Evolutionary conservation across 2,329 filamentous ascomycete species (phyloP), one percentile per base, ranked within the genome.

Genomic region (Diaporthe caulivora): DNA sequence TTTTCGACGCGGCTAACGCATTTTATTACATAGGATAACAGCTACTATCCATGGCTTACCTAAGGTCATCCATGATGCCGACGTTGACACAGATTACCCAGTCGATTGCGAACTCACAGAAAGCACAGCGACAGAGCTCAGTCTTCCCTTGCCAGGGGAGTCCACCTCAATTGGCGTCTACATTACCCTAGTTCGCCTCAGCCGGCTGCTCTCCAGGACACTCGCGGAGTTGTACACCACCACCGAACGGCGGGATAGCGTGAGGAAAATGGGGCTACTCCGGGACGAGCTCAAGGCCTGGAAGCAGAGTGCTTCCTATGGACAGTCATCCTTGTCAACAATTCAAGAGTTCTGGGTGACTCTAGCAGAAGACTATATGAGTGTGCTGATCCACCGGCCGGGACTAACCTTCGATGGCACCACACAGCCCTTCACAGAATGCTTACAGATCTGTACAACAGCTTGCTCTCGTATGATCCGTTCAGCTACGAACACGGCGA

Each of bases 381-480:
- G 29, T 1, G 31, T 70, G 24, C 54, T 70, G 26, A 70, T 70
- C 40, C 54, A 70, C n/a, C 68, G 68, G 9, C 68, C 68, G 24
- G 68, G 53, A 15, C 55, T 70, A 26, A 60, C 68, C 10, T 51
- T 70, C 31, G 53, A 60, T 34, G 18, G 26, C 24, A 37, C 34
- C 8, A 49, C 40, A 4, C n/a, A 31, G 13, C 40, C 53, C 29
- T 70, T 60, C 21, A 24, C 34, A 15, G 40, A 60, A 21, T 69
- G 68, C 49, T 44, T 70, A 47, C 31, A 8, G 26, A 62, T 70
- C 4, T 70, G 68, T 18, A 60, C 54, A 26, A 53, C 37, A 31
- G 37, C 68, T 29, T 44, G 68, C 29, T 26, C 40, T 17, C 53
- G 42, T 15, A 29, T 70, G 10, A 37, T 62, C 3, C 29, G n/a